A percentile compares a stretch with the other conserved stretches of the same genome.
Conservation (phyloP, 352 stramenopile species). For the Phytophthora sp. region DNA sequence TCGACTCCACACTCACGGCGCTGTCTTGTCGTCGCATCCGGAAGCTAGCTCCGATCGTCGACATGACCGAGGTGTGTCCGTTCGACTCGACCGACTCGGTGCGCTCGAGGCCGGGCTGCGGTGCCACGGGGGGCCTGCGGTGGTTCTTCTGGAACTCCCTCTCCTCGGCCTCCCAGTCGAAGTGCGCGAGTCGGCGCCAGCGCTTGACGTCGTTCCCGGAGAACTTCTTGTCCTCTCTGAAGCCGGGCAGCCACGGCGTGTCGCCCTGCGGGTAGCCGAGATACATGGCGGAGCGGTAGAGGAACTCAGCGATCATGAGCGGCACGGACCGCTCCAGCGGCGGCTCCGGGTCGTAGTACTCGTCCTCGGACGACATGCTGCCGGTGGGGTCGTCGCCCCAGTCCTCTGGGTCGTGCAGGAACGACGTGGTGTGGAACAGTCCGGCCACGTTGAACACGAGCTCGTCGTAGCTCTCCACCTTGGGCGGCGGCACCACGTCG, state of each 20-base stretch:
- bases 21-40: slow-evolving; percentile 24
- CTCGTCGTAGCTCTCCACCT: slow-evolving; percentile 61
- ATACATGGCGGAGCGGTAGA: slow-evolving; percentile 74
- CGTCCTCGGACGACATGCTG: slow-evolving; percentile 26
- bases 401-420: slow-evolving; percentile 54
- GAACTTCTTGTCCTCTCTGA: slow-evolving; percentile 72
- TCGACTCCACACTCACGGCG: slow-evolving; percentile 22
- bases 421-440: slow-evolving; percentile 61
- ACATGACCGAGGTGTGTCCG: slow-evolving; percentile 34
- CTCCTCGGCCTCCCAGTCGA: slow-evolving; percentile 69
- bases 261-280: slow-evolving; percentile 55
- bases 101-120: slow-evolving; percentile 7
- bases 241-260: slow-evolving; percentile 66
- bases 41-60: slow-evolving; percentile 32
- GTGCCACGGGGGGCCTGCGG: not conserved
- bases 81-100: slow-evolving; percentile 33
- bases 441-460: slow-evolving; percentile 64
- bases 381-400: slow-evolving; percentile 32
- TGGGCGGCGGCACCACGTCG: slow-evolving; percentile 40
- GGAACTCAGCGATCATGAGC: slow-evolving; percentile 84
- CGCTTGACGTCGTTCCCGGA: slow-evolving; percentile 79
- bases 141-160: slow-evolving; percentile 41
- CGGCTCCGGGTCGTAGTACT: slow-evolving; percentile 33
- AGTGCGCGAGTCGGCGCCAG: slow-evolving; percentile 74
- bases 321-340: slow-evolving; percentile 66